Conservation (phyloP, 257 asterid species). For the Cruciata laevipes region DNA sequence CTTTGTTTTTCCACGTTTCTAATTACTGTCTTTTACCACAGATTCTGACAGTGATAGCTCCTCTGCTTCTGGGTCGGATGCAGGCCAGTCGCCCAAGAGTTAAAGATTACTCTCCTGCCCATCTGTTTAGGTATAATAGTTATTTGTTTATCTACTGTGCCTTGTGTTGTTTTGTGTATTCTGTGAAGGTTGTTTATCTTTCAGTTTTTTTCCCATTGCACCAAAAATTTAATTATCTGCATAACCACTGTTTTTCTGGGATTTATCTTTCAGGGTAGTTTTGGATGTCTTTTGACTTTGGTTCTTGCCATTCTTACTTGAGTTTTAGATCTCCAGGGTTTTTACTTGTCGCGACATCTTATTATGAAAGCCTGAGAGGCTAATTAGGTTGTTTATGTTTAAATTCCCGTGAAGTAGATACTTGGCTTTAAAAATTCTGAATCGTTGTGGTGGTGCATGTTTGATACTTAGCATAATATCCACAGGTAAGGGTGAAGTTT, state of each 20-base stretch:
- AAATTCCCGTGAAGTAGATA: too few relatives aligned
- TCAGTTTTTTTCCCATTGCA: background rate
- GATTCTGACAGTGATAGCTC: conserved; percentile 7
- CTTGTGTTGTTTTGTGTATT: background rate
- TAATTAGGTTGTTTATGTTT: background rate
- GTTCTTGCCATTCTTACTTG: background rate
- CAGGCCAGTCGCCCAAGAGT: conserved; percentile 1
- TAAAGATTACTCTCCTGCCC: background rate
- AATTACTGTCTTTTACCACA: background rate
- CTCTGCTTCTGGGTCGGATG: conserved; percentile 2
- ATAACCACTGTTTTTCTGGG: background rate
- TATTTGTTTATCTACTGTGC: background rate
- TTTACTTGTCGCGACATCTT: too few relatives aligned
- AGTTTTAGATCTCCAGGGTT: too few relatives aligned
- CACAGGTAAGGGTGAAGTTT: background rate
- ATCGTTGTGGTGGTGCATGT: background rate
- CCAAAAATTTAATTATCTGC: background rate
- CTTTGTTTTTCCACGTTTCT: background rate
- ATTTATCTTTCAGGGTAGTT: background rate
- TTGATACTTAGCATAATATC: background rate
- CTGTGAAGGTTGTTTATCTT: too few relatives aligned
- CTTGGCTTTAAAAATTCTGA: too few relatives aligned
- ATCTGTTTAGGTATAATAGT: background rate
- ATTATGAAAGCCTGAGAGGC: background rate
- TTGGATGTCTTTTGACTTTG: background rate